Conservation (phyloP, 2,329 filamentous ascomycete genomes). For the Dothistroma pini region DNA sequence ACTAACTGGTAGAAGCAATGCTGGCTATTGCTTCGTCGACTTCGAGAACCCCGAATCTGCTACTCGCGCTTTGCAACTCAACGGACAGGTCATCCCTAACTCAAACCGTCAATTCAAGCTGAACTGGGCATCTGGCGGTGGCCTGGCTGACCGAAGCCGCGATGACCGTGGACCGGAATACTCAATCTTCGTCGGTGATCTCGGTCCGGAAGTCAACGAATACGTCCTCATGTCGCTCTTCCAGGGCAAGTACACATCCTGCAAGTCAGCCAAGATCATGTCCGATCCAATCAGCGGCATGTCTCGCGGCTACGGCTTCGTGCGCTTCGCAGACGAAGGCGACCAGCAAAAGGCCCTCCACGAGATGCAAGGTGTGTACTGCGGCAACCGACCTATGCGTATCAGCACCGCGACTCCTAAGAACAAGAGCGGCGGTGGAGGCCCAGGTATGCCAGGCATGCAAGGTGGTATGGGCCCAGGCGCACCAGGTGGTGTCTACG, state of each 20-base stretch:
- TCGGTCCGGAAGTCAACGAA: constrained; percentile 97
- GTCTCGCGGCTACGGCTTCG: constrained; percentile 96
- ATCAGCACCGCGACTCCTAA: constrained; percentile 98
- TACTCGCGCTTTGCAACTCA: constrained; percentile 83
- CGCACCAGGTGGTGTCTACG: constrained; percentile 61
- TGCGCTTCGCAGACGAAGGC: constrained; percentile 90
- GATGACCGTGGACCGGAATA: constrained; percentile 96
- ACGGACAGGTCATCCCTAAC: constrained; percentile 87
- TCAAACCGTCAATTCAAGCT: constrained; percentile 95
- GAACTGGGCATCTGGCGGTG: constrained; percentile 98
- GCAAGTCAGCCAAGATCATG: constrained; percentile 99
- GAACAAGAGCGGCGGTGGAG: constrained; percentile 64
- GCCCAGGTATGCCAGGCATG: constrained; percentile 55
- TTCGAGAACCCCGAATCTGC: constrained; percentile 80
- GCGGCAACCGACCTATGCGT: constrained; percentile 96
- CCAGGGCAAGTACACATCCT: constrained; percentile 91
- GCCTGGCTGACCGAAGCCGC: constrained; percentile 86
- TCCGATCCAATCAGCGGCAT: constrained; percentile 96
- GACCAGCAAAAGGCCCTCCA: constrained; percentile 94
- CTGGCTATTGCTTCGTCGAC: constrained; percentile 98
- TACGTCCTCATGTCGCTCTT: constrained; percentile 96
- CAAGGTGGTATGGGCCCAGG: constrained; percentile 36
- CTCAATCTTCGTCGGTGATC: constrained; percentile 95
- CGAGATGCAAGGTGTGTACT: constrained; percentile 99
- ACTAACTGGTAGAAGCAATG: constrained; percentile 61